Conservation (phyloP, 176 grass and related monocot genomes). For the Aegilops longissima region DNA sequence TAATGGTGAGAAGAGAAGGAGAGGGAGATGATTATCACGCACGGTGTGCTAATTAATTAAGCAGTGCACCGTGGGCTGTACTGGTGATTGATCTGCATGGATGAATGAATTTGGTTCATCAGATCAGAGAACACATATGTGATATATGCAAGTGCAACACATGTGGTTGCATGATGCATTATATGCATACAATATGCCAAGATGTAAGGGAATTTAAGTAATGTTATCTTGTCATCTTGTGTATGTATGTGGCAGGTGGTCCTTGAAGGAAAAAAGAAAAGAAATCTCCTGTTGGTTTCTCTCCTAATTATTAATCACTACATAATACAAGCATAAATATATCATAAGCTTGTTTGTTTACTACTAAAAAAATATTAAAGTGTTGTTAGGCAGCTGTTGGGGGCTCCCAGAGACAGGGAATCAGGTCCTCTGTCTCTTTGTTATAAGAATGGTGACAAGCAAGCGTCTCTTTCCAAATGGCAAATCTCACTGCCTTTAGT, state of each 20-base stretch:
- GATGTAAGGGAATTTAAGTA: background rate
- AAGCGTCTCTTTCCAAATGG: slow-evolving; percentile 16
- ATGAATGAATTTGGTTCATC: background rate
- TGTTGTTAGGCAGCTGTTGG: slow-evolving; percentile 9
- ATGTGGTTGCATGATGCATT: background rate
- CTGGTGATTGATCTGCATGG: background rate
- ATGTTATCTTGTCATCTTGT: slow-evolving; percentile 5
- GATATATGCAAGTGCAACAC: background rate
- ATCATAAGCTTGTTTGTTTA: too few relatives aligned
- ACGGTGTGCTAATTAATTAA: slow-evolving; percentile 18
- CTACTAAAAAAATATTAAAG: background rate
- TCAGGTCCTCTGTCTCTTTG: background rate
- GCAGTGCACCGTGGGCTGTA: background rate
- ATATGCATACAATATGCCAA: background rate
- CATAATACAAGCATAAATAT: background rate
- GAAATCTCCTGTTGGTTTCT: background rate
- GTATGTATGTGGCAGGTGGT: background rate
- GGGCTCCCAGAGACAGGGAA: slow-evolving; percentile 31
- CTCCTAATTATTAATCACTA: background rate
- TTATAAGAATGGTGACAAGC: background rate
- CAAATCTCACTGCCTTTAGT: slow-evolving; percentile 19
- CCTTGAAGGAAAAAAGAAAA: background rate
- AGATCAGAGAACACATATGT: background rate
- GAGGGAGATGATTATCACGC: background rate
- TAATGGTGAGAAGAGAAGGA: background rate